phyloP scores from a whole-genome alignment of 2,329 filamentous ascomycete species.

The Neonectria hederae region DNA sequence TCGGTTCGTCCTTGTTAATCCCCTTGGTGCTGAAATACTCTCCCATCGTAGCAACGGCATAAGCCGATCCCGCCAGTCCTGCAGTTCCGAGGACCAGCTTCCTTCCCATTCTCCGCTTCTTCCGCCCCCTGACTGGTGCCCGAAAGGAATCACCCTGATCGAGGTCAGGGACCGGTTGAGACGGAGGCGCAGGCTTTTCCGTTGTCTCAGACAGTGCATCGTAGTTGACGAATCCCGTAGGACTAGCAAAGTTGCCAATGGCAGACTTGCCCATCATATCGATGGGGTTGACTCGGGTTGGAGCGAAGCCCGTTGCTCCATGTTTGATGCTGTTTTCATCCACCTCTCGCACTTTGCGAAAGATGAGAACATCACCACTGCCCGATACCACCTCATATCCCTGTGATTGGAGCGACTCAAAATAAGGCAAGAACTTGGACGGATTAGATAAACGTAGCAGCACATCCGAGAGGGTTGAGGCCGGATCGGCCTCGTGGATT shows the following conservation, averaged over 20 bases:
- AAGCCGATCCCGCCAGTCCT: conserved; percentile 65
- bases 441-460: conserved; percentile 70
- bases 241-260: conserved; percentile 69
- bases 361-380: conserved; percentile 70
- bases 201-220: conserved; percentile 50
- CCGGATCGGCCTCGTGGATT: conserved; percentile 56
- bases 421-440: conserved; percentile 71
- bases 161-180: conserved; percentile 53
- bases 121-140: conserved; percentile 43
- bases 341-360: conserved; percentile 64
- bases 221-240: conserved; percentile 73
- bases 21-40: conserved; percentile 66
- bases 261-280: conserved; percentile 60
- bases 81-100: conserved; percentile 63
- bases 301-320: background rate
- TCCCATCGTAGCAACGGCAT: conserved; percentile 65
- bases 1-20: conserved; percentile 48
- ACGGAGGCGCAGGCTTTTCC: conserved; percentile 48
- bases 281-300: conserved; percentile 63
- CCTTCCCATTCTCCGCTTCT: conserved; percentile 55
- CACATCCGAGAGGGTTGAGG: conserved; percentile 67
- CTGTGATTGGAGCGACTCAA: conserved; percentile 64
- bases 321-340: conserved; percentile 3
- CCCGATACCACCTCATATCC: conserved; percentile 75
- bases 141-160: conserved; percentile 58